Conservation (phyloP, 768 basidiomycete species). For the Kwoniella dejecticola region DNA sequence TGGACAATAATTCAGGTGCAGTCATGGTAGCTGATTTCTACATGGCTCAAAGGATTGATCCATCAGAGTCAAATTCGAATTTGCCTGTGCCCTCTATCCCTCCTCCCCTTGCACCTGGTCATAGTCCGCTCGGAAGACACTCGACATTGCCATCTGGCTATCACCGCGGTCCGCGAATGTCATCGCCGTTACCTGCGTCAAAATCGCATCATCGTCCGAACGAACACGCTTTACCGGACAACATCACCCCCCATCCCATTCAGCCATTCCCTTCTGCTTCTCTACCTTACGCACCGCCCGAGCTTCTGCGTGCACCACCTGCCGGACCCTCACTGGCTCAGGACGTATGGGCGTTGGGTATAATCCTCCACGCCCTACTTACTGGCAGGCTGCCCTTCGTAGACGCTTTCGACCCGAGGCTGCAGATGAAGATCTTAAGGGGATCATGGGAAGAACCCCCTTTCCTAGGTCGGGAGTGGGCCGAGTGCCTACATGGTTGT, state of each 20-base stretch:
- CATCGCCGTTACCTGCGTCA: conserved; percentile 20
- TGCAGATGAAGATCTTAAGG: conserved; percentile 87
- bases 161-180: conserved; percentile 21
- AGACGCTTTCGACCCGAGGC: conserved; percentile 85
- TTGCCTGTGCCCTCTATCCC: conserved; percentile 22
- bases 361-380: conserved; percentile 81
- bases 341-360: conserved; percentile 95
- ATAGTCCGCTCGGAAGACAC: conserved; percentile 13
- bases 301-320: conserved; percentile 68
- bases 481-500: conserved; percentile 72
- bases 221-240: conserved; percentile 6
- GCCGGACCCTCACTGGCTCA: conserved; percentile 64
- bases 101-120: conserved; percentile 16
- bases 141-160: conserved; percentile 23
- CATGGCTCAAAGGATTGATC: conserved; percentile 44
- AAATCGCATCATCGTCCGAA: conserved; percentile 10
- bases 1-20: conserved; percentile 72
- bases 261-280: conserved; percentile 73
- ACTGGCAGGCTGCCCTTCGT: conserved; percentile 81
- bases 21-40: conserved; percentile 54
- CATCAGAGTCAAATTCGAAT: conserved; percentile 39
- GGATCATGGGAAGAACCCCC: conserved; percentile 62
- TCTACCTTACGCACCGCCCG: conserved; percentile 86
- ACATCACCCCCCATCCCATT: conserved; percentile 46
- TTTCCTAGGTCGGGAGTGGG: conserved; percentile 55